Percentiles rank a stretch among this genome's conserved stretches.
Evolutionary conservation across 495 filamentous ascomycete species (phyloP).

Genomic region (Trichoderma orchidacearum): DNA sequence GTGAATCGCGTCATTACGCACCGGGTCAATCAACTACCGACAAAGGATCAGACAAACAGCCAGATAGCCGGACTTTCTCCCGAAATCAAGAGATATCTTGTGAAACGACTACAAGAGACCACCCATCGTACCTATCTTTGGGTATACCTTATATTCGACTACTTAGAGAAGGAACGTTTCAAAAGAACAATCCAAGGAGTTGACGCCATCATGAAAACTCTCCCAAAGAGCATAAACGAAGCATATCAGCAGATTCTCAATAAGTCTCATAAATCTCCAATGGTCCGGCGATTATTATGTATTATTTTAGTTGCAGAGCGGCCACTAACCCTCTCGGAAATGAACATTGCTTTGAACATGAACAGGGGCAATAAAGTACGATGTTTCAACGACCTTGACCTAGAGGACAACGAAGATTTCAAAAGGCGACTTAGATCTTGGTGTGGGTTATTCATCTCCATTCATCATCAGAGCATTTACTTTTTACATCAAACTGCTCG

Average conservation of each 20-base stretch:
- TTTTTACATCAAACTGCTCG: constrained; percentile 17
- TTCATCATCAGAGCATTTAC: constrained; percentile 12
- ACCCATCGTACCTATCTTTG: constrained; percentile 10
- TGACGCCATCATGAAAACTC: not conserved
- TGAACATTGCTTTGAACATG: constrained; percentile 6
- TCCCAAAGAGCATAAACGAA: constrained; percentile 8
- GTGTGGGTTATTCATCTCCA: constrained; percentile 13
- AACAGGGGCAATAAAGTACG: not conserved
- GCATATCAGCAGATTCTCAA: constrained; percentile 12
- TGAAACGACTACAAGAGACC: not conserved
- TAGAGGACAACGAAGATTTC: constrained; percentile 9
- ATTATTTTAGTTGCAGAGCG: constrained; percentile 10
- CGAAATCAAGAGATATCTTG: not conserved
- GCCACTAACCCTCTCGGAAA: constrained; percentile 7
- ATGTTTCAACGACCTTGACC: constrained; percentile 5
- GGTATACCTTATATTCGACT: constrained; percentile 9
- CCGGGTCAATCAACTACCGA: not conserved
- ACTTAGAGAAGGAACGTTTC: constrained; percentile 2
- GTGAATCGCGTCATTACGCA: constrained; percentile 1
- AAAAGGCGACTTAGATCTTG: constrained; percentile 3
- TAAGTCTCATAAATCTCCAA: not conserved
- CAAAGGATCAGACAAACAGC: not conserved
- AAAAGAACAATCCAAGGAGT: constrained; percentile 7
- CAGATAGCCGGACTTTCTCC: no score
- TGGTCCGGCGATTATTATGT: constrained; percentile 5